Percentiles rank a stretch among this genome's conserved stretches.
phyloP scores from a whole-genome alignment of 805 yeast species.

The Zygosaccharomyces lentus region DNA sequence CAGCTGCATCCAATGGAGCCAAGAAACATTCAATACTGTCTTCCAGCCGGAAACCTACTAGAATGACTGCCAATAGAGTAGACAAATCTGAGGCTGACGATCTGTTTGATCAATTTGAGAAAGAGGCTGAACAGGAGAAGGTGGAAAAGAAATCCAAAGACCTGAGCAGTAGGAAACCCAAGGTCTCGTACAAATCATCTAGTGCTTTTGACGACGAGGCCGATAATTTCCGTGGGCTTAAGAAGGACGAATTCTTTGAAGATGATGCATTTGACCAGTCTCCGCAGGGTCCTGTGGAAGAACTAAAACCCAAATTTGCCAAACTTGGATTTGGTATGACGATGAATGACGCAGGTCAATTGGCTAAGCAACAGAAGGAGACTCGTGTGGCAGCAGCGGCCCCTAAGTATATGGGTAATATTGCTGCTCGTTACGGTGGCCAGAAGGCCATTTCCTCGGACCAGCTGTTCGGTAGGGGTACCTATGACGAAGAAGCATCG shows the following conservation, averaged over 20 bases:
- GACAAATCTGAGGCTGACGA: constrained; percentile 48
- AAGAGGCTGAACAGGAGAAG: constrained; percentile 77
- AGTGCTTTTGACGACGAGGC: constrained; percentile 8
- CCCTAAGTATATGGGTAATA: constrained; percentile 68
- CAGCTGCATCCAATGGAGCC: constrained; percentile 24
- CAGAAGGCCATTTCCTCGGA: constrained; percentile 97
- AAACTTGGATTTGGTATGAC: constrained; percentile 90
- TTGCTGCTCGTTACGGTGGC: constrained; percentile 70
- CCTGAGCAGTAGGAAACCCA: constrained; percentile 20
- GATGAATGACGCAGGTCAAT: constrained; percentile 50
- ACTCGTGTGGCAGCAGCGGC: constrained; percentile 44
- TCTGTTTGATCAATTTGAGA: constrained; percentile 60
- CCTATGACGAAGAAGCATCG: constrained; percentile 71
- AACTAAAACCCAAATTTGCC: constrained; percentile 63
- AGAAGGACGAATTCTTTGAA: constrained; percentile 13
- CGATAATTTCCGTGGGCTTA: constrained; percentile 7
- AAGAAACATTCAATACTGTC: constrained; percentile 47
- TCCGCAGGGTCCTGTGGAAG: constrained; percentile 21
- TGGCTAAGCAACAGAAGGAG: constrained; percentile 40
- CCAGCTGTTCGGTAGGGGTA: constrained; percentile 85
- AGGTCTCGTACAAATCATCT: constrained; percentile 11
- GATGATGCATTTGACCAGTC: constrained; percentile 19
- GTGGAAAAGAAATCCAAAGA: constrained; percentile 44
- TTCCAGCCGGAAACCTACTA: constrained; percentile 54
- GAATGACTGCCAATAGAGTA: constrained; percentile 52